Evolutionary conservation across 345 rosid species (phyloP).

Genomic region (Pugionium cornutum): DNA sequence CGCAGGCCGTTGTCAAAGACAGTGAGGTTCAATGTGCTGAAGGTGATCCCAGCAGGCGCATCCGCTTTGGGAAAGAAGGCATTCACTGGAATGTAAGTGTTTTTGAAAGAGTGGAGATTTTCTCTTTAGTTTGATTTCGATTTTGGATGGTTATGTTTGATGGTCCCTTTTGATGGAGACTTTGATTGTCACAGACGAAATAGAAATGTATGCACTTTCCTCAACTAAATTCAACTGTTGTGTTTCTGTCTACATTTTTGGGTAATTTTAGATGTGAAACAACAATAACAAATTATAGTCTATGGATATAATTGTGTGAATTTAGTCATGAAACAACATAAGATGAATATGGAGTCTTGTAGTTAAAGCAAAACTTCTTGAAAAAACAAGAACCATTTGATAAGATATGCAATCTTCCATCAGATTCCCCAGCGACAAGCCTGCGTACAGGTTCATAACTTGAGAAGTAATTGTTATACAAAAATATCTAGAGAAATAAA

Average conservation of each 20-base stretch:
- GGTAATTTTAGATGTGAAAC: too few relatives aligned
- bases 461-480: too few relatives aligned
- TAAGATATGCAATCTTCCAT: too few relatives aligned
- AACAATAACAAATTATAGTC: too few relatives aligned
- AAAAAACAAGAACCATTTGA: too few relatives aligned
- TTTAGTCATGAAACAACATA: too few relatives aligned
- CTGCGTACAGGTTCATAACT: too few relatives aligned
- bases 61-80: slow-evolving; percentile 72
- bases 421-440: too few relatives aligned
- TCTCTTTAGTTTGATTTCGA: slow-evolving; percentile 8
- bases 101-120: slow-evolving; percentile 2
- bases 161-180: slow-evolving; percentile 25
- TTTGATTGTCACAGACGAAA: slow-evolving; percentile 19
- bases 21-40: slow-evolving; percentile 63
- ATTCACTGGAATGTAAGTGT: slow-evolving; percentile 52
- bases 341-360: too few relatives aligned
- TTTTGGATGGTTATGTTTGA: slow-evolving; percentile 22
- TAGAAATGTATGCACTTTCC: slow-evolving; percentile 22
- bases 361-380: too few relatives aligned
- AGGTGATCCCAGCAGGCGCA: slow-evolving; percentile 79
- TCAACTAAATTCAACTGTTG: background rate
- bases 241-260: background rate
- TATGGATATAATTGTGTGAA: too few relatives aligned
- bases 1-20: slow-evolving; percentile 77
- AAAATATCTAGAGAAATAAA: too few relatives aligned